Conservation (phyloP, 2,329 filamentous ascomycete species). For the Ophiosphaerella korrae region DNA sequence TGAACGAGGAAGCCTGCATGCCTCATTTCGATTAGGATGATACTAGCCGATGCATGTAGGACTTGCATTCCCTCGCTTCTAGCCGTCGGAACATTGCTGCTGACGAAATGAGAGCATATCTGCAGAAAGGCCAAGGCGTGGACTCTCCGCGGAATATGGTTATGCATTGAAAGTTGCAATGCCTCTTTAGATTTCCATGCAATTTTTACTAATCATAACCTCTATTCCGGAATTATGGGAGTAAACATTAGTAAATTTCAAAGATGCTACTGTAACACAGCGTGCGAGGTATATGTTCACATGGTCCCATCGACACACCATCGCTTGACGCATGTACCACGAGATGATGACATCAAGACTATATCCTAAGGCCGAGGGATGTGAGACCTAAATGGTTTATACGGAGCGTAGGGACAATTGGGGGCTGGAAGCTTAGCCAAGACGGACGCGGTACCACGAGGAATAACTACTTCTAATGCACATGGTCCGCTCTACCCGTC, state of each 20-base stretch:
- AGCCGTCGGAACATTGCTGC: constrained; percentile 5
- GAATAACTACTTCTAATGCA: background rate
- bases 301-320: no score
- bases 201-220: no score
- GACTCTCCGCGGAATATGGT: background rate
- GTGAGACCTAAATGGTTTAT: constrained; percentile 9
- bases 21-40: background rate
- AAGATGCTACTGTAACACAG: no score
- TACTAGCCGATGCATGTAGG: background rate
- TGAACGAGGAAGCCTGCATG: background rate
- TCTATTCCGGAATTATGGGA: no score
- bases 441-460: constrained; percentile 7
- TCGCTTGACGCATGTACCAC: no score
- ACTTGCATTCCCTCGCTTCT: background rate
- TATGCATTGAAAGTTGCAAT: background rate
- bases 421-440: constrained; percentile 21
- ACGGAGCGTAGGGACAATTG: constrained; percentile 17
- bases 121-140: constrained; percentile 1
- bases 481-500: background rate
- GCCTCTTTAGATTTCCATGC: no score
- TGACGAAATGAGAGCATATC: background rate
- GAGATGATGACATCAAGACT: background rate
- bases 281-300: no score
- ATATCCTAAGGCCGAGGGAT: background rate
- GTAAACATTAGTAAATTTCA: no score